A percentile compares a stretch with the other conserved stretches of the same genome.
These are phyloP conservation scores for Russula lepida DNA, from an alignment of 768 basidiomycete species.

Conservation along the genomic window DNA sequence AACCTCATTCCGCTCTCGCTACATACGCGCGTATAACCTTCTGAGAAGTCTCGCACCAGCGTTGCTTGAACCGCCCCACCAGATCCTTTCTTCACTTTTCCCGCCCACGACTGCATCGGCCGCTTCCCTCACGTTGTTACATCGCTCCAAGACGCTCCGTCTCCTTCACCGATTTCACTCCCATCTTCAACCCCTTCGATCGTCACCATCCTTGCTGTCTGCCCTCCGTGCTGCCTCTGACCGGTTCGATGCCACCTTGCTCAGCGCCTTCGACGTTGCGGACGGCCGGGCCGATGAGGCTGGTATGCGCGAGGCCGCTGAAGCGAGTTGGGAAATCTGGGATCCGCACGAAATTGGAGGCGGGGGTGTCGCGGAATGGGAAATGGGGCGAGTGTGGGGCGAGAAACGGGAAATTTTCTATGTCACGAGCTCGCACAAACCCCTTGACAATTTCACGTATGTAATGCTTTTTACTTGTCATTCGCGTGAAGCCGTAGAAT, in stretches of 20 bases:
- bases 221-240: conserved; percentile 75
- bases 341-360: conserved; percentile 28
- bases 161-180: conserved; percentile 73
- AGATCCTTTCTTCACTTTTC: conserved; percentile 53
- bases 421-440: conserved; percentile 69
- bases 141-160: conserved; percentile 44
- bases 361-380: conserved; percentile 55
- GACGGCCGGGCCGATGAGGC: conserved; percentile 66
- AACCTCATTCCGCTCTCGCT: conserved; percentile 44
- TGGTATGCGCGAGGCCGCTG: conserved; percentile 75
- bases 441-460: conserved; percentile 75
- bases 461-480: conserved; percentile 23
- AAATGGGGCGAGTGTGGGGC: conserved; percentile 90
- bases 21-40: conserved; percentile 55
- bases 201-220: conserved; percentile 52
- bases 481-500: background rate
- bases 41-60: conserved; percentile 52
- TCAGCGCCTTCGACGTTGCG: conserved; percentile 85
- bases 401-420: conserved; percentile 95
- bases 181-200: conserved; percentile 61
- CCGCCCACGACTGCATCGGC: conserved; percentile 27
- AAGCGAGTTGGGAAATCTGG: conserved; percentile 82
- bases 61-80: conserved; percentile 56
- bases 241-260: conserved; percentile 75
- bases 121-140: conserved; percentile 32